Percentiles rank a stretch among this genome's conserved stretches.
phyloP scores from a whole-genome alignment of 2,329 filamentous ascomycete species.

The Hymenoscyphus scutula region DNA sequence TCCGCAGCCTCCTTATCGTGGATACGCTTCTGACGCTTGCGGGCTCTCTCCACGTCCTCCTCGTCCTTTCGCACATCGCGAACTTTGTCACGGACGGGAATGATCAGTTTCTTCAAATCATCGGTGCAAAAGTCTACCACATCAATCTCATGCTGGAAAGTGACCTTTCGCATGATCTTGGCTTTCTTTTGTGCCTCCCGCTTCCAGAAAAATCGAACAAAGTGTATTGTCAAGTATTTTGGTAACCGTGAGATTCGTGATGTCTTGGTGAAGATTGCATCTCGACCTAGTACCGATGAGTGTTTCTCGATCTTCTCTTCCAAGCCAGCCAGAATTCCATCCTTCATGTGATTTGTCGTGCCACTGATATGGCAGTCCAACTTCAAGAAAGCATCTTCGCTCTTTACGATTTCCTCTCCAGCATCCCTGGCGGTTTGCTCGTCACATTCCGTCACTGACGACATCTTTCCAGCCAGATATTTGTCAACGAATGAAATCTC shows the following conservation, averaged over 20 bases:
- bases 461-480: constrained; percentile 82
- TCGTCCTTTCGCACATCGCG: constrained; percentile 94
- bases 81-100: constrained; percentile 95
- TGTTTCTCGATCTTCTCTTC: constrained; percentile 89
- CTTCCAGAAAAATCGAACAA: constrained; percentile 98
- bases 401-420: constrained; percentile 67
- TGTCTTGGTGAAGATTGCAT: constrained; percentile 84
- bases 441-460: constrained; percentile 77
- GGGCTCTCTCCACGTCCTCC: constrained; percentile 84
- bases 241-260: constrained; percentile 88
- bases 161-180: constrained; percentile 99
- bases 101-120: constrained; percentile 73
- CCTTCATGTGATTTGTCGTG: constrained; percentile 83
- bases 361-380: constrained; percentile 93
- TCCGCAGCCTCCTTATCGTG: constrained; percentile 50
- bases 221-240: constrained; percentile 94
- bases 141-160: constrained; percentile 90
- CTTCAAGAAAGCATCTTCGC: constrained; percentile 79
- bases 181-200: constrained; percentile 94
- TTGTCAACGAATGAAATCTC: constrained; percentile 79
- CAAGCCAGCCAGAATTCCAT: constrained; percentile 79
- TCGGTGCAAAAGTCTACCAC: constrained; percentile 95
- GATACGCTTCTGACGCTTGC: constrained; percentile 81
- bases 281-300: constrained; percentile 72
- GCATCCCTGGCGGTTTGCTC: constrained; percentile 72